phyloP scores from a whole-genome alignment of 345 rosid genomes.

The Citrus maxima region DNA sequence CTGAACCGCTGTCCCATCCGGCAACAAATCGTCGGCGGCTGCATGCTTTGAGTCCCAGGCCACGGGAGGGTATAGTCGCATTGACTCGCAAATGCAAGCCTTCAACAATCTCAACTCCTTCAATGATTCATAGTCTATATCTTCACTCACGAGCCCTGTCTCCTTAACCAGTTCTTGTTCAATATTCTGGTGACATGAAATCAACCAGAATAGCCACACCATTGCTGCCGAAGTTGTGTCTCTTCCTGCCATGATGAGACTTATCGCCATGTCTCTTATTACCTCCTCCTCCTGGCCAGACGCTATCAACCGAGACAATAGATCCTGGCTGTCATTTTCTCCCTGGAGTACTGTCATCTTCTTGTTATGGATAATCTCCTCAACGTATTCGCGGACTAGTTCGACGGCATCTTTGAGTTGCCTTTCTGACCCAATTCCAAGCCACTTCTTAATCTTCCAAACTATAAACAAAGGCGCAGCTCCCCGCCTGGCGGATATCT shows the following conservation, averaged over 20 bases:
- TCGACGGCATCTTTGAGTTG: constrained; percentile 44
- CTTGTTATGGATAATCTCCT: constrained; percentile 28
- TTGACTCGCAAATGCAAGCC: constrained; percentile 61
- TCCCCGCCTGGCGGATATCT: constrained; percentile 57
- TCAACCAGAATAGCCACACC: constrained; percentile 63
- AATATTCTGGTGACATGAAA: constrained; percentile 34
- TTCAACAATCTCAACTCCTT: constrained; percentile 45
- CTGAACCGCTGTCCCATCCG: constrained; percentile 59
- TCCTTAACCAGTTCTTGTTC: constrained; percentile 41
- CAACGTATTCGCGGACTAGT: constrained; percentile 27
- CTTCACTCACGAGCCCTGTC: constrained; percentile 18
- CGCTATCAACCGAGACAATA: constrained; percentile 40
- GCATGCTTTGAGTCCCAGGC: constrained; percentile 78
- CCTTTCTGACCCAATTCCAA: constrained; percentile 55
- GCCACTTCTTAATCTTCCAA: constrained; percentile 64
- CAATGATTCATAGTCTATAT: constrained; percentile 29
- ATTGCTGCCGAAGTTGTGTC: constrained; percentile 67
- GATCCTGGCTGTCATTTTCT: constrained; percentile 24
- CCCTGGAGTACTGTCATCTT: constrained; percentile 12
- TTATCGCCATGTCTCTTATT: constrained; percentile 51
- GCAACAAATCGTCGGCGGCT: constrained; percentile 41
- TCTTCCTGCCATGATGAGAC: constrained; percentile 66
- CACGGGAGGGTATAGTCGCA: constrained; percentile 75
- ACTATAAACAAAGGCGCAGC: constrained; percentile 41
- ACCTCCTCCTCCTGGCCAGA: constrained; percentile 41